phyloP scores from a whole-genome alignment of 306 rosid species.

The Mimosa pudica region DNA sequence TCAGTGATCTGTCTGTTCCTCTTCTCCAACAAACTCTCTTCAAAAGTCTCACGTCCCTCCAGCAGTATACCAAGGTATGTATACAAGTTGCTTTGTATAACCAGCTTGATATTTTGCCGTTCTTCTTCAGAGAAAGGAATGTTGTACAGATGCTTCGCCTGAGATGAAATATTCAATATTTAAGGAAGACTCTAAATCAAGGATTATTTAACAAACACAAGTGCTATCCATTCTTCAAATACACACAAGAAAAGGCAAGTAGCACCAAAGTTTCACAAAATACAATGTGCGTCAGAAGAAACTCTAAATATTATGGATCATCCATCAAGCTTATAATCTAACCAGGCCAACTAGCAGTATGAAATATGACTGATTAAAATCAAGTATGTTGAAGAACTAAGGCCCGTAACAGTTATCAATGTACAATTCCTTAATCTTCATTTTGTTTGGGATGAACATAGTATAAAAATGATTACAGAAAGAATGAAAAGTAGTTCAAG shows the following conservation, averaged over 20 bases:
- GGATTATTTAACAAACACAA: conserved; percentile 11
- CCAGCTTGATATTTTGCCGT: conserved; percentile 59
- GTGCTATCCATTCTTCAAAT: conserved; percentile 2
- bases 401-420: neutral
- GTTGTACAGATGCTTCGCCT: conserved; percentile 72
- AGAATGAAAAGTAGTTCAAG: neutral
- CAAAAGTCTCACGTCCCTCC: conserved; percentile 69
- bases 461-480: neutral
- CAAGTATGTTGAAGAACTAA: conserved; percentile 1
- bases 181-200: conserved; percentile 30
- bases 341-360: neutral
- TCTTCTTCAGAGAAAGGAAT: conserved; percentile 77
- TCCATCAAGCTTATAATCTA: conserved; percentile 6
- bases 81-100: conserved; percentile 74
- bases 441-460: neutral
- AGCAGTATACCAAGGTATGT: conserved; percentile 65
- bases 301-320: conserved; percentile 15
- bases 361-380: conserved; percentile 6
- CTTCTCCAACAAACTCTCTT: conserved; percentile 59
- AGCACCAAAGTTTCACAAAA: conserved; percentile 8
- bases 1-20: conserved; percentile 38
- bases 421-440: neutral
- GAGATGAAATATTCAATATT: conserved; percentile 30
- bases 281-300: neutral
- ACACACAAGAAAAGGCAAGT: conserved; percentile 7